Evolutionary conservation across 257 asterid genomes (phyloP), one percentile per base, ranked within the genome.

Genomic region (Dorcoceras hygrometricum): DNA sequence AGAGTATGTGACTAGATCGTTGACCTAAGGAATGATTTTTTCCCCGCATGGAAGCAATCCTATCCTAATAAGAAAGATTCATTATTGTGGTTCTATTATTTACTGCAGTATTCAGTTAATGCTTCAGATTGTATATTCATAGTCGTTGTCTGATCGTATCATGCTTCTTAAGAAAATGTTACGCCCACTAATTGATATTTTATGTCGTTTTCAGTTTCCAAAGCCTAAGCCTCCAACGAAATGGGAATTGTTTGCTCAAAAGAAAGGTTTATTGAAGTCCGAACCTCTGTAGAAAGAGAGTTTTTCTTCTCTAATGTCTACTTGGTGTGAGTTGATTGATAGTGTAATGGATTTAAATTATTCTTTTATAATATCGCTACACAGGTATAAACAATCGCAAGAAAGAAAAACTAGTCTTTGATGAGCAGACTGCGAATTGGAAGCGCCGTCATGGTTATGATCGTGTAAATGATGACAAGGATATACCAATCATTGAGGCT

Each of bases 401-500:
- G 31, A 94, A 90, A 73, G 99, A 87, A 63, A 94, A 94, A 76
- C 57, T 87, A 68, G 89, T 82, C 32, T 94, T 76, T 76, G 99
- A 94, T 73, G 99, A 94, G 51, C 85, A 89, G 71, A 78, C 89
- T 36, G 85, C 84, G 28, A 50, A 87, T 57, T 94, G 98, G 98
- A 94, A 94, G 77, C 83, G 99, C 55, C 87, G n/a, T n/a, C n/a
- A n/a, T n/a, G n/a, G n/a, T n/a, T n/a, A n/a, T n/a, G n/a, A n/a
- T n/a, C n/a, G n/a, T n/a, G n/a, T n/a, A n/a, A 87, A 86, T 76
- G 99, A 94, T 77, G 96, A 90, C 73, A 91, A 80, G 0, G 93
- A 94, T 81, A 55, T 90, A 70, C 98, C 99, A 22, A 84, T 94
- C 72, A 87, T 94, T 46, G 98, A 88, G 78, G 99, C 99, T 75